These are phyloP conservation scores for Globisporangium nunn DNA, from an alignment of 352 stramenopile genomes.

Conservation along the genomic window DNA sequence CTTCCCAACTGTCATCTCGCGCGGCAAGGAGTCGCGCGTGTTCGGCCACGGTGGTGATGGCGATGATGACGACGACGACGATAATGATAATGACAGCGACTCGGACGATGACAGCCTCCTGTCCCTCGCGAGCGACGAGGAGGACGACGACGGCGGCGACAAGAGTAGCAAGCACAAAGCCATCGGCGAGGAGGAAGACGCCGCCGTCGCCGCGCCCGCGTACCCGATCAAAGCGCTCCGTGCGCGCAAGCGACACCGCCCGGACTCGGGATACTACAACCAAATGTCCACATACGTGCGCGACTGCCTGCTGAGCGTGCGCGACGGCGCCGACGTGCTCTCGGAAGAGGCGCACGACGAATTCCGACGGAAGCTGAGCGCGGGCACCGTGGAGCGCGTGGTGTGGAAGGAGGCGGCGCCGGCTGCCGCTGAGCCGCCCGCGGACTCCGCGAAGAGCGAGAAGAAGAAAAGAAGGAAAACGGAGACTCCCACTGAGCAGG, in stretches of 20 bases:
- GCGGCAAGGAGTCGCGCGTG: slow-evolving; percentile 59
- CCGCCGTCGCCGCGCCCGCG: background rate
- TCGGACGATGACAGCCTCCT: slow-evolving; percentile 60
- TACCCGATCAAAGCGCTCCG: slow-evolving; percentile 74
- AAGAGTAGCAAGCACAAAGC: slow-evolving; percentile 5
- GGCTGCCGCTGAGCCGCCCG: slow-evolving; percentile 13
- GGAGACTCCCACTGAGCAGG: slow-evolving; percentile 5
- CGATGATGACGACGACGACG: slow-evolving; percentile 18
- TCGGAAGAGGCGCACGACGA: slow-evolving; percentile 54
- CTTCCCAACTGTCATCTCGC: slow-evolving; percentile 60
- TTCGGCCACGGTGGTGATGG: slow-evolving; percentile 22
- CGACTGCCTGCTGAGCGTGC: slow-evolving; percentile 74
- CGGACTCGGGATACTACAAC: slow-evolving; percentile 76
- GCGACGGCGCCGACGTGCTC: slow-evolving; percentile 47
- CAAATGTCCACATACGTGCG: slow-evolving; percentile 83
- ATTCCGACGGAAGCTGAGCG: slow-evolving; percentile 61
- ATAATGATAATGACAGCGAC: slow-evolving; percentile 24
- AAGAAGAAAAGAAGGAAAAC: slow-evolving; percentile 14
- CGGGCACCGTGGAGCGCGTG: slow-evolving; percentile 65
- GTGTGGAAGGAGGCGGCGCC: slow-evolving; percentile 55
- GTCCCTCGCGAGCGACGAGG: slow-evolving; percentile 61
- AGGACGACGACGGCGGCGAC: slow-evolving; percentile 32
- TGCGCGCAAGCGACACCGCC: slow-evolving; percentile 74
- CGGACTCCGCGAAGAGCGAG: background rate
- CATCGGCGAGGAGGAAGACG: slow-evolving; percentile 3